Evolutionary conservation across 345 rosid genomes (phyloP).

Genomic region (Gossypium anomalum): DNA sequence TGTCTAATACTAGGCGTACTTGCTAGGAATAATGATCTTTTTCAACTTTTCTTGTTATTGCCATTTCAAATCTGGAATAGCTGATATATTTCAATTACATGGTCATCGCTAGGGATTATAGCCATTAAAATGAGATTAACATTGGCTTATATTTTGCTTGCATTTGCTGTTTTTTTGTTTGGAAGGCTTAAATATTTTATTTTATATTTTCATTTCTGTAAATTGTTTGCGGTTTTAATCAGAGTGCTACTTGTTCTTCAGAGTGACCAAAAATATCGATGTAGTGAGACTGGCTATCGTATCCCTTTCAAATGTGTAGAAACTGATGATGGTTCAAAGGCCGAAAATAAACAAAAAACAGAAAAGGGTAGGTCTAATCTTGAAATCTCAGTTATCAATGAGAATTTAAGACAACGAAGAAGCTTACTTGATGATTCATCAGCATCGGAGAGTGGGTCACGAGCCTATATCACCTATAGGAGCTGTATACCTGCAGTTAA

Average conservation of each 20-base stretch:
- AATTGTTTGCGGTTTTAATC: conserved; percentile 14
- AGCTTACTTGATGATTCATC: conserved; percentile 43
- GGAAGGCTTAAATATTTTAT: not conserved
- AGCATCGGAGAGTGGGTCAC: conserved; percentile 28
- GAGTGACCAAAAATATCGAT: conserved; percentile 68
- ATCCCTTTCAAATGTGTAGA: conserved; percentile 77
- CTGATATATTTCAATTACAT: not conserved
- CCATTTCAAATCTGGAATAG: not conserved
- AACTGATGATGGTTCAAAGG: conserved; percentile 23
- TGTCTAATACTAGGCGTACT: too few species aligned
- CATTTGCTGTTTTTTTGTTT: not conserved
- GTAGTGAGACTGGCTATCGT: conserved; percentile 95
- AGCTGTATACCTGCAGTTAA: conserved; percentile 73
- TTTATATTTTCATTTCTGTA: not conserved
- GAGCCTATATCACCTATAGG: conserved; percentile 66
- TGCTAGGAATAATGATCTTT: not conserved
- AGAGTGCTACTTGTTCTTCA: conserved; percentile 20
- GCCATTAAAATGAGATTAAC: not conserved
- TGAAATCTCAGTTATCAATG: conserved; percentile 25
- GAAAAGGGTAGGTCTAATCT: conserved; percentile 31
- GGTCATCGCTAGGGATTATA: not conserved
- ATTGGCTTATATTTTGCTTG: not conserved
- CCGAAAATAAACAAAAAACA: conserved; percentile 29
- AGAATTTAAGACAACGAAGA: conserved; percentile 30
- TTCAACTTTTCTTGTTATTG: not conserved